These are phyloP conservation scores for Centrapalus pauciflorus DNA, from an alignment of 129 eudicot genomes.

Conservation along the genomic window DNA sequence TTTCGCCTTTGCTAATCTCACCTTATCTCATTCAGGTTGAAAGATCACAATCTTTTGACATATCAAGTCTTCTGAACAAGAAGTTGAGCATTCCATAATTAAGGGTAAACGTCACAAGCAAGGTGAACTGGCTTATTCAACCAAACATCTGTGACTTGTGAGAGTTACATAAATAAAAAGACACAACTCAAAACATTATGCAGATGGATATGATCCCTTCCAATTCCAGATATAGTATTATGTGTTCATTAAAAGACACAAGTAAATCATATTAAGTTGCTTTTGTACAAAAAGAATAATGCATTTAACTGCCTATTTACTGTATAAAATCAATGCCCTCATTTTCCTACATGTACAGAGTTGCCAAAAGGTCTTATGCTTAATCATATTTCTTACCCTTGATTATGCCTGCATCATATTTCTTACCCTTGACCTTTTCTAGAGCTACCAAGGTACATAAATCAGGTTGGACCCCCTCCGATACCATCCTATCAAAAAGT, in stretches of 20 bases:
- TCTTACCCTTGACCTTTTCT: constrained; percentile 32
- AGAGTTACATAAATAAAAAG: background rate
- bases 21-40: background rate
- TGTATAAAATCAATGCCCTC: background rate
- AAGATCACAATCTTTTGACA: background rate
- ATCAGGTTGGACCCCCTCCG: constrained; percentile 42
- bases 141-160: background rate
- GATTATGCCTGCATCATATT: constrained; percentile 30
- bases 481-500: constrained; percentile 36
- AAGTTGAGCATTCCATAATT: background rate
- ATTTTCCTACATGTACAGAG: constrained; percentile 11
- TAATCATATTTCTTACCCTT: no score
- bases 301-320: background rate
- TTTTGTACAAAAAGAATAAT: constrained; percentile 10
- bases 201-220: background rate
- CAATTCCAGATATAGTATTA: background rate
- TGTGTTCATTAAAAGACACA: background rate
- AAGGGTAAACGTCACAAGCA: background rate
- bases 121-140: background rate
- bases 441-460: constrained; percentile 16
- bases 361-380: constrained; percentile 1
- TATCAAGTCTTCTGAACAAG: background rate
- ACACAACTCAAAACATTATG: background rate
- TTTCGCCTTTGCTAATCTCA: background rate
- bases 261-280: background rate